Base-by-base conservation (phyloP, 495 filamentous ascomycete genomes). In the Penicillium crystallinum region DNA sequence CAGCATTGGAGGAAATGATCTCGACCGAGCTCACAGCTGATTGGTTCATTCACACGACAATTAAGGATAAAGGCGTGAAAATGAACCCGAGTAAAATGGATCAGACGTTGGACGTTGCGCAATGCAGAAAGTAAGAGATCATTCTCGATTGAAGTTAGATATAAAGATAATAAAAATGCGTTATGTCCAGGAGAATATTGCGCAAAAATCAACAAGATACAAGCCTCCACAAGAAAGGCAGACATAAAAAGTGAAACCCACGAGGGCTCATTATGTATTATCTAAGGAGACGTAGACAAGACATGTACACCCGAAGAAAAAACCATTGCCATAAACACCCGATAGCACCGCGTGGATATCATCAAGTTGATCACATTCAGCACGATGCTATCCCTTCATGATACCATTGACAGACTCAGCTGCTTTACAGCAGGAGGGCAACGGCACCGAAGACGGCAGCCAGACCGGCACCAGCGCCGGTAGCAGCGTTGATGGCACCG, bases 381-480 rank as follows among this genome's bases (percentile, higher is more conserved):
- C 39, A 37, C 22, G 46, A 39, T 42, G 27, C 59, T 50, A 49
- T 39, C 38, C 29, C 45, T 34, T 39, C 46, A 43, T 36, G 41
- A 54, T 42, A 22, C 34, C 22, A 25, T 52, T 56, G 17, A 14
- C 12, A 46, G 27, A 34, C 52, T 59, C 17, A 52, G 29, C 37
- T 31, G 36, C 42, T 76, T 88, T 92, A 92, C 77, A 91, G 81
- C 64, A 87, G 63, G 72, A 82, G 80, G 64, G 85, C 88, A 62
- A 80, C 85, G 58, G 84, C 65, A 72, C 84, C 89, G 73, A 90
- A 80, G 62, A 91, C 73, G 73, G 80, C 85, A 59, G 83, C 88
- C 55, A 90, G 82, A 70, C 76, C 83, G 59, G 79, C 85, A 61
- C 84, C 85, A 50, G 83, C 83, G 59, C 86, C 70, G 64, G 61